Percentiles rank a stretch among this genome's conserved stretches.
phyloP scores from a whole-genome alignment of 495 filamentous ascomycete species.

The Aspergillus heteromorphus region DNA sequence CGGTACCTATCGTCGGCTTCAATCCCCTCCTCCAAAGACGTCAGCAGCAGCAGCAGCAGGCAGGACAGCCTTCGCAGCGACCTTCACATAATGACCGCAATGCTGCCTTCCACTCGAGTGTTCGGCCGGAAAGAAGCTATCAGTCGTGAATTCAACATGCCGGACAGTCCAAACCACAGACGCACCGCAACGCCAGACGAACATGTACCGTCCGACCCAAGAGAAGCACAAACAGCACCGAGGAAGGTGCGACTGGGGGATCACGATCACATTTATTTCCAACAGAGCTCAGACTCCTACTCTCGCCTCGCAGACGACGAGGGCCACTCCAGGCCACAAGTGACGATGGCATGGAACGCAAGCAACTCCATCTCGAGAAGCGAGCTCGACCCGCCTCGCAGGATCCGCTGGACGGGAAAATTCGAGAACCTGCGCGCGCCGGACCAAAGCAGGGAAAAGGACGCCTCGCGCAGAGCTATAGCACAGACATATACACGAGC shows the following conservation, averaged over 20 bases:
- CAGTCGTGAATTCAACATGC: not conserved
- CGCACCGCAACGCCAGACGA: not conserved
- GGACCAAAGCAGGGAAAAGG: not conserved
- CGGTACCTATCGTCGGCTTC: not conserved
- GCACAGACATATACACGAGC: not conserved
- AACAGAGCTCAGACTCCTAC: no score
- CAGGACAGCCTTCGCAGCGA: not conserved
- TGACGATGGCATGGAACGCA: no score
- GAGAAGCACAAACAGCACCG: not conserved
- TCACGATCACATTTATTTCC: not conserved
- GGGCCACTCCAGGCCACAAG: no score
- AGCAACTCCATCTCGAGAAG: not conserved
- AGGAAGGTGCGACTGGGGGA: not conserved
- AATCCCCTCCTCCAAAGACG: not conserved
- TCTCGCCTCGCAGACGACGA: no score
- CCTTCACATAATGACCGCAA: no score
- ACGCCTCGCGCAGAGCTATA: not conserved
- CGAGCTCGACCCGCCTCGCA: not conserved
- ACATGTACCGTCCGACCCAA: not conserved
- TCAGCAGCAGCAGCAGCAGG: not conserved
- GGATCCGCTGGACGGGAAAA: slow-evolving; percentile 6
- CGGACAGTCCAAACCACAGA: not conserved
- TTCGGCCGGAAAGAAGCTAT: not conserved
- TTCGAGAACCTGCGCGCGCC: slow-evolving; percentile 2
- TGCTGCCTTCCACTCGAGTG: not conserved